A percentile compares a stretch with the other conserved stretches of the same genome.
These are phyloP conservation scores for Phytophthora capsici DNA, from an alignment of 352 stramenopile genomes.

Conservation along the genomic window DNA sequence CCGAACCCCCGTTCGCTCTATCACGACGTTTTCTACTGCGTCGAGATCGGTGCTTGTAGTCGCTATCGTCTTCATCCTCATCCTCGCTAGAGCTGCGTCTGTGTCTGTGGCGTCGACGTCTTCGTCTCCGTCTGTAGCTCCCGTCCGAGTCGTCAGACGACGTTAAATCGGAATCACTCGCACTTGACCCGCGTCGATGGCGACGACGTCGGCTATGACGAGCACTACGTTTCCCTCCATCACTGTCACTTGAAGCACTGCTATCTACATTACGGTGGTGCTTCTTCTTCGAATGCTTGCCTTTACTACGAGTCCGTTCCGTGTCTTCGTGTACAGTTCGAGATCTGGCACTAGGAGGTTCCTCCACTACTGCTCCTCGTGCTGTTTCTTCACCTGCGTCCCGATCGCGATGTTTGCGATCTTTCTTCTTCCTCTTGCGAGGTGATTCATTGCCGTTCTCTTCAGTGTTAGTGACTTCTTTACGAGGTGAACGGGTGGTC, in stretches of 20 bases:
- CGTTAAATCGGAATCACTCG: conserved; percentile 59
- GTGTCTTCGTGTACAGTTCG: conserved; percentile 35
- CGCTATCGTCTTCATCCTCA: conserved; percentile 57
- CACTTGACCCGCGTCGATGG: conserved; percentile 39
- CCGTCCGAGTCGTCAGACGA: conserved; percentile 58
- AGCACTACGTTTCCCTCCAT: conserved; percentile 27
- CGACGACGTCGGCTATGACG: conserved; percentile 41
- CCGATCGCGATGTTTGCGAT: conserved; percentile 46
- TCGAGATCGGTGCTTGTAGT: conserved; percentile 51
- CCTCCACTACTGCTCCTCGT: conserved; percentile 18
- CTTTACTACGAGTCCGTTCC: conserved; percentile 44
- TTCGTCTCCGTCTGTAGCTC: conserved; percentile 44
- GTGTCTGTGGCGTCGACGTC: conserved; percentile 47
- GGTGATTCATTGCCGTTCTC: conserved; percentile 49
- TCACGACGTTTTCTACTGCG: conserved; percentile 53
- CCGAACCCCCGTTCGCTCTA: conserved; percentile 37
- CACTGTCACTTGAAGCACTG: conserved; percentile 57
- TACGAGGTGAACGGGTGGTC: conserved; percentile 46
- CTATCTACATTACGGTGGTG: conserved; percentile 44
- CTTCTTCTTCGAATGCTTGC: conserved; percentile 64
- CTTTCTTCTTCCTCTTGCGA: conserved; percentile 76
- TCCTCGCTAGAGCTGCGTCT: conserved; percentile 64
- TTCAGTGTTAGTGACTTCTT: conserved; percentile 38
- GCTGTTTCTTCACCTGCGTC: conserved; percentile 25
- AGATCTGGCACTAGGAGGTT: conserved; percentile 19